phyloP scores from a whole-genome alignment of 2,329 filamentous ascomycete species.

The Onygena corvina region DNA sequence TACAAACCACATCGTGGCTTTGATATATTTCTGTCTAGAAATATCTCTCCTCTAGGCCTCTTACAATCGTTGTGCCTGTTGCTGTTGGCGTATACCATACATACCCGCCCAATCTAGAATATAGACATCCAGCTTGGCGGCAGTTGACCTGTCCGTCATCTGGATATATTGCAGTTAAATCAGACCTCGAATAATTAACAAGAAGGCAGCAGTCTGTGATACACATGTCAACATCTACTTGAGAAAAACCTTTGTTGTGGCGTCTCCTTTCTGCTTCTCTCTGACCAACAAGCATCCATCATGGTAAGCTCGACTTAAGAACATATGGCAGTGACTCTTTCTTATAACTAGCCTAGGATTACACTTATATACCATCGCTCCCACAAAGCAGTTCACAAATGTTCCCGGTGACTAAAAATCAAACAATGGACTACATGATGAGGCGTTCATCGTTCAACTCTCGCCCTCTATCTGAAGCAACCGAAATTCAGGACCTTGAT shows the following conservation, averaged over 20 bases:
- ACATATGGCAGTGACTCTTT: not conserved
- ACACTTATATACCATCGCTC: constrained; percentile 11
- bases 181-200: no score
- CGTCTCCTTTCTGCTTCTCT: not conserved
- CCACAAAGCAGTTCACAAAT: constrained; percentile 12
- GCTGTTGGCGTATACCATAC: not conserved
- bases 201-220: no score
- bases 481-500: constrained; percentile 28
- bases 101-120: not conserved
- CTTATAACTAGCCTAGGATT: constrained; percentile 10
- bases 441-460: constrained; percentile 14
- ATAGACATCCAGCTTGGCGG: not conserved
- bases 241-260: not conserved
- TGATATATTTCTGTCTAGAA: constrained; percentile 3
- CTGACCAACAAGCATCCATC: not conserved
- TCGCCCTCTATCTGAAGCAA: constrained; percentile 26
- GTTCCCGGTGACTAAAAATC: constrained; percentile 10
- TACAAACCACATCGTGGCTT: not conserved
- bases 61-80: not conserved
- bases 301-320: constrained; percentile 8
- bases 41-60: not conserved
- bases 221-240: constrained; percentile 5
- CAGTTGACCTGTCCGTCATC: not conserved
- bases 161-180: no score
- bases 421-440: constrained; percentile 12